These are phyloP conservation scores for Usnea hakonensis DNA, from an alignment of 495 filamentous ascomycete species.

Conservation along the genomic window DNA sequence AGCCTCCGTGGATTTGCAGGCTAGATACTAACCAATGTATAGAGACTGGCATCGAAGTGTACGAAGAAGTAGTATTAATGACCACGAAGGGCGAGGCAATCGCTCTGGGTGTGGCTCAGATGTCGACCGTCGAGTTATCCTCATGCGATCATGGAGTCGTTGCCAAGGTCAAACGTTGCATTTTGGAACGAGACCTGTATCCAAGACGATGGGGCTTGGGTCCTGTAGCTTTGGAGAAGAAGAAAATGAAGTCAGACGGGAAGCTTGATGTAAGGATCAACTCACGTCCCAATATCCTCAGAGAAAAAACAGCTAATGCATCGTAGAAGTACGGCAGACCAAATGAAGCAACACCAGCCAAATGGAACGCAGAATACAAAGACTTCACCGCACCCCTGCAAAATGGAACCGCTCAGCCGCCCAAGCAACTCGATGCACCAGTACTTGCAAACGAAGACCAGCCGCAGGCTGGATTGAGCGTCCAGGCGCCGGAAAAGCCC, in stretches of 20 bases:
- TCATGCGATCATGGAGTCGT: slow-evolving; percentile 94
- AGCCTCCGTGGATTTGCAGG: slow-evolving; percentile 25
- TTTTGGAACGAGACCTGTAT: slow-evolving; percentile 98
- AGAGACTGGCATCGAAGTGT: slow-evolving; percentile 79
- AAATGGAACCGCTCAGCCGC: slow-evolving; percentile 33
- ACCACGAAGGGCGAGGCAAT: slow-evolving; percentile 98
- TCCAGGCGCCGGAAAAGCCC: not conserved
- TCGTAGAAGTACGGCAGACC: slow-evolving; percentile 78
- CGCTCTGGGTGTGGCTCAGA: slow-evolving; percentile 87
- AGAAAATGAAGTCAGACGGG: slow-evolving; percentile 96
- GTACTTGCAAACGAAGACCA: slow-evolving; percentile 25
- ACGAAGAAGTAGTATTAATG: slow-evolving; percentile 93
- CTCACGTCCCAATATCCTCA: not conserved
- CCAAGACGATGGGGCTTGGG: slow-evolving; percentile 91
- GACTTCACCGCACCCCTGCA: slow-evolving; percentile 60
- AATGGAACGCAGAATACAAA: slow-evolving; percentile 85
- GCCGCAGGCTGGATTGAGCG: slow-evolving; percentile 8
- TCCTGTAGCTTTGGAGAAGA: slow-evolving; percentile 86
- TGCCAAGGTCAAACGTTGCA: slow-evolving; percentile 94
- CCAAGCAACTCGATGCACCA: not conserved
- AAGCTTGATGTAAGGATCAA: slow-evolving; percentile 69
- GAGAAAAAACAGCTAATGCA: slow-evolving; percentile 17
- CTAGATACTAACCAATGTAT: slow-evolving; percentile 19
- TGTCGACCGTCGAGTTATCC: slow-evolving; percentile 86
- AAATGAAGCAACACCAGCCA: slow-evolving; percentile 83